phyloP scores from a whole-genome alignment of 768 basidiomycete genomes.

The Amylocystis lapponica region DNA sequence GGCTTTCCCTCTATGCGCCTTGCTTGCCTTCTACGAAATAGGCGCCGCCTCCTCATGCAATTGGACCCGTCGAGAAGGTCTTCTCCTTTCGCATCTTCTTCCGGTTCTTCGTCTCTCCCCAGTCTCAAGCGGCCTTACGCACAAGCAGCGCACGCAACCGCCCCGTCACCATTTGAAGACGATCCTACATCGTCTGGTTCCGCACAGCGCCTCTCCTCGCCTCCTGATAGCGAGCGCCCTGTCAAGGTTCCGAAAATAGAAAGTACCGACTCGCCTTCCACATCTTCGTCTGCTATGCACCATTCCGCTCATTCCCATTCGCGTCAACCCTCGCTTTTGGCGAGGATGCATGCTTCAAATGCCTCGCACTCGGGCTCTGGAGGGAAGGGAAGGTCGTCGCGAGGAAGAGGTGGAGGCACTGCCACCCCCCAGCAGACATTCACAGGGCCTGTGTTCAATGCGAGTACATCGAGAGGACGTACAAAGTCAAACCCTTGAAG shows the following conservation, averaged over 20 bases:
- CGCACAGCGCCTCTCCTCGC: constrained; percentile 7
- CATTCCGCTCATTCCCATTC: neutral
- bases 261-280: constrained; percentile 2
- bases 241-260: constrained; percentile 14
- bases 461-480: constrained; percentile 25
- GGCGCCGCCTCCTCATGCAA: constrained; percentile 59
- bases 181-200: constrained; percentile 5
- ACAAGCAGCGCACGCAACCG: constrained; percentile 22
- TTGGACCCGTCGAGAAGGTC: constrained; percentile 31
- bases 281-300: constrained; percentile 5
- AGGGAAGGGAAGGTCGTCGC: constrained; percentile 4
- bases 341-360: constrained; percentile 7
- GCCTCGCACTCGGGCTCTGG: constrained; percentile 6
- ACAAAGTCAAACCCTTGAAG: constrained; percentile 24
- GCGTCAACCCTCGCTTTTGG: constrained; percentile 10
- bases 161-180: constrained; percentile 2
- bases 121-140: constrained; percentile 43
- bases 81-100: constrained; percentile 16
- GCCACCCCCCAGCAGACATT: constrained; percentile 9
- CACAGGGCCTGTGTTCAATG: constrained; percentile 33
- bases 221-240: constrained; percentile 13
- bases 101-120: constrained; percentile 17
- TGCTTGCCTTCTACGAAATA: constrained; percentile 39
- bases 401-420: constrained; percentile 2
- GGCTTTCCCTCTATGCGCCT: constrained; percentile 57